Evolutionary conservation across 768 basidiomycete species (phyloP).

Genomic region (Kondoa malvinella): DNA sequence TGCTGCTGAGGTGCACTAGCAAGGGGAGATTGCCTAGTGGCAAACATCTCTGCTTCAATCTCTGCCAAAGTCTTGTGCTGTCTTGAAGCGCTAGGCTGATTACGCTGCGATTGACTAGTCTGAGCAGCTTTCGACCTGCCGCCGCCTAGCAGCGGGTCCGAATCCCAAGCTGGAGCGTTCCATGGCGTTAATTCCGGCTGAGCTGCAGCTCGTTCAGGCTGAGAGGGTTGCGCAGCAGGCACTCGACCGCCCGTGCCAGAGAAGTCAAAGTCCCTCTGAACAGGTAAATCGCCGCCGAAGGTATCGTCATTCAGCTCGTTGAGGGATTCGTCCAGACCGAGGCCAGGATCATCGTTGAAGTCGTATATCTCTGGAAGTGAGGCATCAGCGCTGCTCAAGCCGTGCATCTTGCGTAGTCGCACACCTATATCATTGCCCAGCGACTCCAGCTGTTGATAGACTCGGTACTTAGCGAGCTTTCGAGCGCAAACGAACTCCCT

Average conservation of each 20-base stretch:
- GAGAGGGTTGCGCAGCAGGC: background rate
- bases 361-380: background rate
- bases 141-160: conserved; percentile 19
- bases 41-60: conserved; percentile 28
- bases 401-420: background rate
- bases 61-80: conserved; percentile 24
- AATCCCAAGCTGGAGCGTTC: conserved; percentile 8
- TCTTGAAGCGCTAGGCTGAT: conserved; percentile 8
- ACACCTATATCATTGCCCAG: background rate
- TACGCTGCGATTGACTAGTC: background rate
- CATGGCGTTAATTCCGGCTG: background rate
- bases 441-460: background rate
- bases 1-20: background rate
- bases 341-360: background rate
- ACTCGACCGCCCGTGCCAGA: conserved; percentile 30
- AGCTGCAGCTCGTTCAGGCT: background rate
- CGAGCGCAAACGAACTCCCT: background rate
- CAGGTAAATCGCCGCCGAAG: conserved; percentile 53
- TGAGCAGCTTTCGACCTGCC: background rate
- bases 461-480: background rate
- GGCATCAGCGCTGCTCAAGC: background rate
- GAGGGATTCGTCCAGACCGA: conserved; percentile 26
- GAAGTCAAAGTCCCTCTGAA: conserved; percentile 88
- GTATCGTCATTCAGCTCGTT: conserved; percentile 96
- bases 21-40: background rate